A percentile compares a stretch with the other conserved stretches of the same genome.
Conservation (phyloP, 352 stramenopile species). For the Blastocystis sp. region DNA sequence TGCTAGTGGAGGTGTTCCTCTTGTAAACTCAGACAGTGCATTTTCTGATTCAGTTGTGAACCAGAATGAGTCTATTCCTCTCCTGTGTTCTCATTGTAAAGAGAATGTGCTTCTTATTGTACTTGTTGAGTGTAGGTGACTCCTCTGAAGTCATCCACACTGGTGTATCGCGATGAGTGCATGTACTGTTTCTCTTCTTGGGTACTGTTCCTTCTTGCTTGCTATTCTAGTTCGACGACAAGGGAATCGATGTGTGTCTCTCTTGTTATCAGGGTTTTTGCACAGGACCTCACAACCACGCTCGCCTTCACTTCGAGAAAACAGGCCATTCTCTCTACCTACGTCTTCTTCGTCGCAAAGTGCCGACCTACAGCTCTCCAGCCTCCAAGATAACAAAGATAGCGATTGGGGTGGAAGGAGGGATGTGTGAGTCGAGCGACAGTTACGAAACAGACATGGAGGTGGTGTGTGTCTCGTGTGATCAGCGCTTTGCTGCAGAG, state of each 20-base stretch:
- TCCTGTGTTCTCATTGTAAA: background rate
- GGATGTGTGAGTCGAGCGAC: background rate
- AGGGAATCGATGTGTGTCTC: conserved; percentile 36
- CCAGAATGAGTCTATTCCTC: background rate
- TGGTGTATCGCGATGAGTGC: conserved; percentile 35
- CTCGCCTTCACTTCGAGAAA: conserved; percentile 6
- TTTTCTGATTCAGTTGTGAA: background rate
- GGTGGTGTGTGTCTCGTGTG: background rate
- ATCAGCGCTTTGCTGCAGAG: background rate
- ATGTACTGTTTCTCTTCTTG: conserved; percentile 36
- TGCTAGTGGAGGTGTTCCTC: conserved; percentile 14
- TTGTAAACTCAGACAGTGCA: background rate
- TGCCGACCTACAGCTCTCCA: background rate
- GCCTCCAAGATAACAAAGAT: background rate
- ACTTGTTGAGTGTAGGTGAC: background rate
- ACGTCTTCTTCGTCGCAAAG: background rate
- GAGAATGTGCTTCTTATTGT: background rate
- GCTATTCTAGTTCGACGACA: background rate
- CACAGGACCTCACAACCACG: background rate
- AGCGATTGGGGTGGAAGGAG: background rate
- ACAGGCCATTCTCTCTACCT: conserved; percentile 44
- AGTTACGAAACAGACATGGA: background rate
- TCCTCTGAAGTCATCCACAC: background rate
- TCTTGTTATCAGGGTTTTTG: conserved; percentile 36
- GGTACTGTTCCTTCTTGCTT: background rate